Conservation (phyloP, 2,329 filamentous ascomycete genomes). For the Aquanectria penicillioides region DNA sequence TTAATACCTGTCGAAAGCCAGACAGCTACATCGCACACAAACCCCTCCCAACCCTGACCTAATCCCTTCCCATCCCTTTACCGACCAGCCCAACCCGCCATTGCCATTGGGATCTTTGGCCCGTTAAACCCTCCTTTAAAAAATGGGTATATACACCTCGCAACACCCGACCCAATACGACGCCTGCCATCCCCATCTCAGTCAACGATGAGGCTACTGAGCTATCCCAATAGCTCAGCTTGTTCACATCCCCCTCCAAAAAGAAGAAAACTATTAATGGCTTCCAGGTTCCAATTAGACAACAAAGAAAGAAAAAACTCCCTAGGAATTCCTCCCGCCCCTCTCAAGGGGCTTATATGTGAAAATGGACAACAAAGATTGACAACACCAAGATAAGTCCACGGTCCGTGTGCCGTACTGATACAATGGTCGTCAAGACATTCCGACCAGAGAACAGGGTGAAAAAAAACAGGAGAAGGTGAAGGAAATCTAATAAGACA, state of each 20-base stretch:
- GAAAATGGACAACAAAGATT: constrained; percentile 23
- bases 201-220: constrained; percentile 4
- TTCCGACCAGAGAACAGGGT: constrained; percentile 22
- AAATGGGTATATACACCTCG: constrained; percentile 48
- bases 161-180: constrained; percentile 30
- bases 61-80: constrained; percentile 21
- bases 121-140: constrained; percentile 26
- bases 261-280: constrained; percentile 36
- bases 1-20: constrained; percentile 13
- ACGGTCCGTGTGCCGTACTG: constrained; percentile 28
- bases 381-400: constrained; percentile 16
- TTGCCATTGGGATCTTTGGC: constrained; percentile 10
- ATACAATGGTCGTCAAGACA: constrained; percentile 25
- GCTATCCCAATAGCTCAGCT: constrained; percentile 20
- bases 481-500: constrained; percentile 35
- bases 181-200: constrained; percentile 1
- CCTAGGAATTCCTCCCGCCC: constrained; percentile 16
- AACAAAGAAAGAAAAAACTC: constrained; percentile 28
- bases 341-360: constrained; percentile 22
- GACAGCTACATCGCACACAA: constrained; percentile 12
- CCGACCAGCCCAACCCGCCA: constrained; percentile 15
- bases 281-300: constrained; percentile 30
- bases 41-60: constrained; percentile 7
- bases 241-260: constrained; percentile 22
- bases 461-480: constrained; percentile 23